Percentiles rank a stretch among this genome's conserved stretches.
Evolutionary conservation across 192 early-diverging fungal genomes (phyloP).

Genomic region (Backusella mclennaniae): DNA sequence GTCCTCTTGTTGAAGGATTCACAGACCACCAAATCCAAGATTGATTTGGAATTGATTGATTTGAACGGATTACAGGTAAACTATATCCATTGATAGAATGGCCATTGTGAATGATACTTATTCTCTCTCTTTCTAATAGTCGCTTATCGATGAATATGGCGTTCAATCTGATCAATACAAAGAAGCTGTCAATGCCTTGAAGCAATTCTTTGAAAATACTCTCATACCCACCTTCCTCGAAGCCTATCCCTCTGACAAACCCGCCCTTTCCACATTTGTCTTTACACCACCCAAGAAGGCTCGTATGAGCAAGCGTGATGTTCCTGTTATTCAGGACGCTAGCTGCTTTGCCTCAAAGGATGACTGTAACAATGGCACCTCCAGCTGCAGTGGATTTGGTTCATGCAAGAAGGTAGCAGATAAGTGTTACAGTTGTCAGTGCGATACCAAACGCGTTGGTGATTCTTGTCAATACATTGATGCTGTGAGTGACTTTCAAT

Average conservation of each 20-base stretch:
- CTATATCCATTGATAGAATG: too few relatives aligned
- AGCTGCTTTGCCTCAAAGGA: constrained; percentile 3
- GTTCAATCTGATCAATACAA: constrained; percentile 14
- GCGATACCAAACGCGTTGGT: constrained; percentile 10
- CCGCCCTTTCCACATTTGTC: constrained; percentile 19
- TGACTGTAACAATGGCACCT: constrained; percentile 20
- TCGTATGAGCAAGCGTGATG: constrained; percentile 10
- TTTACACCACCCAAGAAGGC: constrained; percentile 14
- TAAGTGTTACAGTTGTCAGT: constrained; percentile 23
- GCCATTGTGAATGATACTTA: too few relatives aligned
- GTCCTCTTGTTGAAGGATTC: neutral
- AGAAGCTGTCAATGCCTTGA: constrained; percentile 2
- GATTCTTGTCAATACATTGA: constrained; percentile 23
- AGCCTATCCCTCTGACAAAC: constrained; percentile 4
- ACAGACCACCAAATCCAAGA: constrained; percentile 6
- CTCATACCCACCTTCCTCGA: constrained; percentile 22
- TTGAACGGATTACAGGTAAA: constrained; percentile 20
- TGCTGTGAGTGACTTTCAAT: constrained; percentile 29
- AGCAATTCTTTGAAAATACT: constrained; percentile 15
- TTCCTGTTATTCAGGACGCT: neutral
- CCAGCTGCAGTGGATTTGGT: constrained; percentile 14
- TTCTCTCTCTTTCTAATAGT: neutral
- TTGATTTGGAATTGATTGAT: constrained; percentile 16
- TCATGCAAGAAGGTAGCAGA: constrained; percentile 7
- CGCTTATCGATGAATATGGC: constrained; percentile 2